Conservation (phyloP, 495 filamentous ascomycete species). For the Lepraria neglecta region DNA sequence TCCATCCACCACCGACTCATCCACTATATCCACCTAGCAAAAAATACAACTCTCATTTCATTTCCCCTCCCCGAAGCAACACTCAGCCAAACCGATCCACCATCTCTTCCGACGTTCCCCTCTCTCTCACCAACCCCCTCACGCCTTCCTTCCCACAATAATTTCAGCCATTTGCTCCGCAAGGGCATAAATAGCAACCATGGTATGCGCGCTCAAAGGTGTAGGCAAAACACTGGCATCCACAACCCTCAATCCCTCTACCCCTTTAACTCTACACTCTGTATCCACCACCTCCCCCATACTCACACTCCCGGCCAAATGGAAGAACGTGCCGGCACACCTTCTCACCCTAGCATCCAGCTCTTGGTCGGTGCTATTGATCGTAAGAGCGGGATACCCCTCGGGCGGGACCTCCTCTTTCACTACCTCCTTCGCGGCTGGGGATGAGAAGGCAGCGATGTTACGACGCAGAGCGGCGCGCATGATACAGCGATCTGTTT, state of each 20-base stretch:
- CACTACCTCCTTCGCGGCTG: not conserved
- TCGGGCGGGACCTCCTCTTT: constrained; percentile 1
- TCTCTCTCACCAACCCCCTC: too few species aligned
- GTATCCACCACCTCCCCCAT: constrained; percentile 29
- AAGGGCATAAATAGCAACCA: constrained; percentile 27
- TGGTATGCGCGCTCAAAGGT: constrained; percentile 22
- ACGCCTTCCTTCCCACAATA: too few species aligned
- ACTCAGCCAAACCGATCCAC: too few species aligned
- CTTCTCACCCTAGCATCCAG: not conserved
- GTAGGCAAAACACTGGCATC: too few species aligned
- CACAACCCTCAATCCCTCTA: too few species aligned
- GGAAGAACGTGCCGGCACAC: not conserved
- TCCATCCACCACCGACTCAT: too few species aligned
- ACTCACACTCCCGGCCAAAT: not conserved
- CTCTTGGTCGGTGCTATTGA: not conserved
- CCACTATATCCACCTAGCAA: too few species aligned
- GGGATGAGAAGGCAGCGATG: constrained; percentile 2
- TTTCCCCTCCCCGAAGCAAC: too few species aligned
- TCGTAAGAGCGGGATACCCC: not conserved
- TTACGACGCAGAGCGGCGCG: not conserved
- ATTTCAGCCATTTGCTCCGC: constrained; percentile 29
- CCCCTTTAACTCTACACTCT: constrained; percentile 23
- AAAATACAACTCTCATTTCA: too few species aligned
- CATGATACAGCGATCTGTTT: constrained; percentile 12
- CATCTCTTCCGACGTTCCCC: too few species aligned